Evolutionary conservation across 2,329 filamentous ascomycete species (phyloP).

Genomic region (Hymenoscyphus occultus): DNA sequence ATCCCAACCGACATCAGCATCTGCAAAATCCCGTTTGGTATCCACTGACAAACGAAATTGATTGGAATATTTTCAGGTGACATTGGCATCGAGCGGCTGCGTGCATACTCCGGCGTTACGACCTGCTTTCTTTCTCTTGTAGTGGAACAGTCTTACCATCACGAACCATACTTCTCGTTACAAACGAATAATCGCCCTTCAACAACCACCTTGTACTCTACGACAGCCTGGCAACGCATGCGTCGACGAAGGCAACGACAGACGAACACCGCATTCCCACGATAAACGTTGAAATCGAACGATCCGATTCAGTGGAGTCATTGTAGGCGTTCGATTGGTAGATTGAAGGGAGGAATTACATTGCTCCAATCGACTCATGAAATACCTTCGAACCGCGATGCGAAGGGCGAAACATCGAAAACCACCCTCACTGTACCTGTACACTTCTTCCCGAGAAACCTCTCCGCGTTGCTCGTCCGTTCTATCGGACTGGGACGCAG

Average conservation of each 20-base stretch:
- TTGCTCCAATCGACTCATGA: constrained; percentile 57
- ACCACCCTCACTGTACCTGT: constrained; percentile 32
- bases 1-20: constrained; percentile 28
- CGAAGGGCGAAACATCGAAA: constrained; percentile 36
- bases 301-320: background rate
- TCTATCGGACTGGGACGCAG: constrained; percentile 42
- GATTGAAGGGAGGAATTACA: constrained; percentile 15
- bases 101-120: constrained; percentile 31
- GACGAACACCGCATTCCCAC: constrained; percentile 19
- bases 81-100: constrained; percentile 30
- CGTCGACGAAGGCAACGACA: constrained; percentile 26
- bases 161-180: constrained; percentile 19
- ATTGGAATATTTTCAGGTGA: constrained; percentile 28
- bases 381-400: constrained; percentile 37
- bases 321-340: background rate
- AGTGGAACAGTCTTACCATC: constrained; percentile 19
- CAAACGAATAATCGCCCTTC: constrained; percentile 22
- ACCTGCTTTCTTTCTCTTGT: constrained; percentile 27
- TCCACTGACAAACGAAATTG: constrained; percentile 14
- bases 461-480: constrained; percentile 36
- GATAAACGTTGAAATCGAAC: constrained; percentile 9
- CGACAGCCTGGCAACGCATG: constrained; percentile 26
- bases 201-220: constrained; percentile 24
- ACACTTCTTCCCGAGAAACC: constrained; percentile 29
- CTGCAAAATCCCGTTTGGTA: constrained; percentile 29